A percentile compares a stretch with the other conserved stretches of the same genome.
Conservation (phyloP, 192 early-diverging fungal species). For the Podila verticillata region DNA sequence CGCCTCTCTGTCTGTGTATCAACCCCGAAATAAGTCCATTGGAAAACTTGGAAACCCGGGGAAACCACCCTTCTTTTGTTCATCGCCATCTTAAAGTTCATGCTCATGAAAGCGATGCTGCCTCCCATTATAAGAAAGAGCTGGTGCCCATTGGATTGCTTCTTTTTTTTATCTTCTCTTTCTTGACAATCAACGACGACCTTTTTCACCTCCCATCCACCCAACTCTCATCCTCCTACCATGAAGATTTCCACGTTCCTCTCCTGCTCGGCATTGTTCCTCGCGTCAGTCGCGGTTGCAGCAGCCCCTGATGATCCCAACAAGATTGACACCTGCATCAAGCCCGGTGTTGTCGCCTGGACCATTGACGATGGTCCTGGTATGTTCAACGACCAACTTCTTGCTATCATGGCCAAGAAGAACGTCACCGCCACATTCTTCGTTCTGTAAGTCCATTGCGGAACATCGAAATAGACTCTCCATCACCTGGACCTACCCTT, state of each 20-base stretch:
- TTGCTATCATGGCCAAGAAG: constrained; percentile 56
- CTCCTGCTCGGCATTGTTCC: constrained; percentile 25
- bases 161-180: no score
- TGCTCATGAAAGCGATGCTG: no score
- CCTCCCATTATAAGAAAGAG: no score
- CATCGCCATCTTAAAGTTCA: no score
- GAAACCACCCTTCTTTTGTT: no score
- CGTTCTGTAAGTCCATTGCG: constrained; percentile 54
- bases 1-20: no score
- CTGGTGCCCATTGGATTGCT: no score
- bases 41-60: no score
- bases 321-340: constrained; percentile 42
- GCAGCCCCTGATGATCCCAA: constrained; percentile 27
- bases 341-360: constrained; percentile 48
- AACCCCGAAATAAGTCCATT: no score
- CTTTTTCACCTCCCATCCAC: not conserved
- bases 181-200: no score
- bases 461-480: no score
- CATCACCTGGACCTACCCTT: not conserved
- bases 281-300: constrained; percentile 25
- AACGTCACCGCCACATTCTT: constrained; percentile 76
- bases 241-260: constrained; percentile 43
- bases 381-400: constrained; percentile 55
- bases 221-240: not conserved
- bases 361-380: constrained; percentile 66